Base-by-base conservation (phyloP, 208 protist genomes). In the Trypanosoma congolense region DNA sequence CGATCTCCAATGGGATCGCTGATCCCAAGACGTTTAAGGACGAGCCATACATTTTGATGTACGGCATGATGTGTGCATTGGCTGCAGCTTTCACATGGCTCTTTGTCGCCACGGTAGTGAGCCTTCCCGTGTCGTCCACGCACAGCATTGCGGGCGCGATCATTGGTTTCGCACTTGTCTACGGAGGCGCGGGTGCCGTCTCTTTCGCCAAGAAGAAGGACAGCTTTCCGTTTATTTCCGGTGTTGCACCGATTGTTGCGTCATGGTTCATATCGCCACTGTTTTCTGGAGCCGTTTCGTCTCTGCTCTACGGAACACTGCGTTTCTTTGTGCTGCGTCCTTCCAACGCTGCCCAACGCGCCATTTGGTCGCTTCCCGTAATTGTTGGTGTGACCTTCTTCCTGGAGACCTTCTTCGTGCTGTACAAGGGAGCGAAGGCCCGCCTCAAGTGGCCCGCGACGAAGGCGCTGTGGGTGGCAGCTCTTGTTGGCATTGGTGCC, bases 201-300 rank as follows among this genome's bases (percentile, higher is more conserved):
- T 73, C 62, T 42, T 92, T 80, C 77, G 80, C 84, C 1, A 70
- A 70, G 42, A 50, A 25, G 35, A 59, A 79, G 43, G 51, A 61
- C 14, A 73, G 77, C 10, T 87, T 92, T 50, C 84, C 84, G 1
- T 92, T 74, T 51, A 69, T 92, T n/a, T 61, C 52, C 9, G 84
- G 84, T 21, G 65, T 92, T 12, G 80, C 57, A 3, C 80, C 84
- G 19, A 92, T 88, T 47, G 62, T 88, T 29, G 77, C 71, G 21
- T 88, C 80, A 31, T 92, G 80, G 84, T 87, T 92, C 52, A 87
- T 92, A 46, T 92, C 84, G 9, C 84, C 84, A 1, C 24, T 77
- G 9, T 62, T 92, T n/a, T 77, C 75, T 16, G 84, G 84, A 21
- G 40, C 44, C 18, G 80, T 81, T 9, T 67, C 80, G 24, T 72